phyloP scores from a whole-genome alignment of 2,329 filamentous ascomycete genomes.

The Aspergillus sp. region DNA sequence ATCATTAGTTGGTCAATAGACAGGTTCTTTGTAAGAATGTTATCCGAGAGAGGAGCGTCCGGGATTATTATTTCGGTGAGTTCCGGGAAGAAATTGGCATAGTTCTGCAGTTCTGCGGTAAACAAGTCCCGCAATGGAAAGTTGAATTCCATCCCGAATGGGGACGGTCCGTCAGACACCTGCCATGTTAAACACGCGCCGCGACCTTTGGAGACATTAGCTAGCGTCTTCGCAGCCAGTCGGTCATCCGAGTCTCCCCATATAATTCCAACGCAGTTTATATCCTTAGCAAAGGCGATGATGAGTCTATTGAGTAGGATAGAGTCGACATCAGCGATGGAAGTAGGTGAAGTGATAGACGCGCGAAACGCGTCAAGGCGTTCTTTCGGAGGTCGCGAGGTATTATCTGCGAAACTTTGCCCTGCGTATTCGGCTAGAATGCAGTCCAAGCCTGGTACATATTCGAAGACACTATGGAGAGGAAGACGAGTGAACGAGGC shows the following conservation, averaged over 20 bases:
- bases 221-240: slow-evolving; percentile 79
- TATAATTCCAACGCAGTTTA: slow-evolving; percentile 68
- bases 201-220: slow-evolving; percentile 87
- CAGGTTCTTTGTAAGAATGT: slow-evolving; percentile 53
- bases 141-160: slow-evolving; percentile 62
- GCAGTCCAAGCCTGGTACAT: slow-evolving; percentile 35
- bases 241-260: slow-evolving; percentile 85
- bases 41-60: slow-evolving; percentile 37
- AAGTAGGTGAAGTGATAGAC: slow-evolving; percentile 69
- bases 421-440: slow-evolving; percentile 33
- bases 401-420: slow-evolving; percentile 26
- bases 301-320: slow-evolving; percentile 73
- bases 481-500: slow-evolving; percentile 63
- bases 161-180: slow-evolving; percentile 70
- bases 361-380: slow-evolving; percentile 58
- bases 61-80: slow-evolving; percentile 52
- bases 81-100: slow-evolving; percentile 55
- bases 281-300: slow-evolving; percentile 60
- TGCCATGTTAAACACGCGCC: slow-evolving; percentile 82
- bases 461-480: slow-evolving; percentile 61
- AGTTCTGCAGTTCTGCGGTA: slow-evolving; percentile 73
- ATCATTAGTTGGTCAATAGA: slow-evolving; percentile 90
- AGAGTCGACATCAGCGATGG: slow-evolving; percentile 69
- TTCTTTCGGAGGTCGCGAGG: slow-evolving; percentile 37
- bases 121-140: slow-evolving; percentile 85